Base-by-base conservation (phyloP, 768 basidiomycete genomes). In the Pisolithus sp. region DNA sequence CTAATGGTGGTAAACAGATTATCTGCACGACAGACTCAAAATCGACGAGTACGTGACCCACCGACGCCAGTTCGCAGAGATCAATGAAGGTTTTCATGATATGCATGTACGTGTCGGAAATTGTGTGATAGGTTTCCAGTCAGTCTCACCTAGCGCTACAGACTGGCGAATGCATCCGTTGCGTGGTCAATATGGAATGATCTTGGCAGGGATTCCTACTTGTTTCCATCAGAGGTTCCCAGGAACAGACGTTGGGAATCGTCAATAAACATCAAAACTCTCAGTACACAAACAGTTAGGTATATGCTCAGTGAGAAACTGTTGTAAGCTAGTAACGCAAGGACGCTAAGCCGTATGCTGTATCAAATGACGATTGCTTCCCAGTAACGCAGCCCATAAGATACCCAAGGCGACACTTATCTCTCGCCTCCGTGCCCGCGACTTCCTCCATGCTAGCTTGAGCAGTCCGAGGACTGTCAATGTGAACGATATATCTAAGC, bases 11-110 rank as follows among this genome's bases (percentile, higher is more conserved):
- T 31, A 18, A 47, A 17, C 61, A 87, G 92, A 93, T 58, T 95
- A 94, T 69, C 78, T 93, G 53, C 66, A 74, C 17, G 89, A 89
- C 51, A 84, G 78, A 58, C 74, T 95, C 62, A 91, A 86, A 72
- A 83, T 99, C 48, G 94, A 99, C 65, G 92, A 98, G 68, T 99
- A 95, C 68, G 86, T 98, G 53, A 95, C 95, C 44, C 95, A 98
- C 71, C 74, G 81, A 59, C 80, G 85, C 60, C 79, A 71, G 39
- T 73, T 94, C 34, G 76, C 71, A 23, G 84, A 89, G 6, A 88
- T 93, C 65, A 90, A 90, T 69, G 76, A 83, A 46, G 92, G 91
- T 20, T 97, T 99, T 77, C 75, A 86, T 52, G 90, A 95, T 64
- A 98, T 99, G 94, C 93, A 97, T 73, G 91, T 93, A 71, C 70